phyloP scores from a whole-genome alignment of 441 rosid genomes.

The Bruguiera hainesii region DNA sequence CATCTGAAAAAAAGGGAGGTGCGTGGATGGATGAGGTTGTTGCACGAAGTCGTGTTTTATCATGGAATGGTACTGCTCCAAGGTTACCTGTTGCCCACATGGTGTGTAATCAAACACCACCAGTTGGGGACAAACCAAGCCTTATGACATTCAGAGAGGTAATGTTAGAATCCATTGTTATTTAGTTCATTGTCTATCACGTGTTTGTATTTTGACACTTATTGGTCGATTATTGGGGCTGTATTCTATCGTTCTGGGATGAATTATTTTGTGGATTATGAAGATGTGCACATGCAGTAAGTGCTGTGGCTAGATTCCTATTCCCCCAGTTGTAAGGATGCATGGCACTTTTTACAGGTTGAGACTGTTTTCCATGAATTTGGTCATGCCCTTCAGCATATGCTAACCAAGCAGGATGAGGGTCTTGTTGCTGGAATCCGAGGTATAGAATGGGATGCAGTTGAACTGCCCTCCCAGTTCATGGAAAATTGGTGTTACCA shows the following conservation, averaged over 20 bases:
- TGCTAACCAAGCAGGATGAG: slow-evolving; percentile 90
- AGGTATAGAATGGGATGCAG: slow-evolving; percentile 94
- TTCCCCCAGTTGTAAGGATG: slow-evolving; percentile 2
- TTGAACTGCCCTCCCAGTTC: slow-evolving; percentile 92
- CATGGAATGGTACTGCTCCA: slow-evolving; percentile 54
- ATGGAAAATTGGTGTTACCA: slow-evolving; percentile 99
- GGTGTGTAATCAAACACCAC: slow-evolving; percentile 96
- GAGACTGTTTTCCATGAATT: slow-evolving; percentile 97
- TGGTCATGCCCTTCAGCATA: slow-evolving; percentile 97
- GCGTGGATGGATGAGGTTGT: slow-evolving; percentile 97
- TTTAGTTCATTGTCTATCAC: no score
- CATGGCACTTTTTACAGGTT: slow-evolving; percentile 46
- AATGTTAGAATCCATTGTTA: slow-evolving; percentile 9
- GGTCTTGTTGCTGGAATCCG: slow-evolving; percentile 89
- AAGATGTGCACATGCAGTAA: slow-evolving; percentile 10
- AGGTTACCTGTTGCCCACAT: slow-evolving; percentile 94
- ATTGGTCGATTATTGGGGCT: background rate
- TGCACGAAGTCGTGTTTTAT: slow-evolving; percentile 70
- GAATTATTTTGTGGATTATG: background rate
- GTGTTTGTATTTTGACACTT: background rate
- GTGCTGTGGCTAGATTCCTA: slow-evolving; percentile 2
- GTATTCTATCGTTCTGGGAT: background rate
- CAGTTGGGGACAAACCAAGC: slow-evolving; percentile 93
- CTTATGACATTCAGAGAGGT: slow-evolving; percentile 98
- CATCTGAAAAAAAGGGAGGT: slow-evolving; percentile 84